Evolutionary conservation across 495 filamentous ascomycete genomes (phyloP), one percentile per base, ranked within the genome.

Genomic region (Usnea hakonensis): DNA sequence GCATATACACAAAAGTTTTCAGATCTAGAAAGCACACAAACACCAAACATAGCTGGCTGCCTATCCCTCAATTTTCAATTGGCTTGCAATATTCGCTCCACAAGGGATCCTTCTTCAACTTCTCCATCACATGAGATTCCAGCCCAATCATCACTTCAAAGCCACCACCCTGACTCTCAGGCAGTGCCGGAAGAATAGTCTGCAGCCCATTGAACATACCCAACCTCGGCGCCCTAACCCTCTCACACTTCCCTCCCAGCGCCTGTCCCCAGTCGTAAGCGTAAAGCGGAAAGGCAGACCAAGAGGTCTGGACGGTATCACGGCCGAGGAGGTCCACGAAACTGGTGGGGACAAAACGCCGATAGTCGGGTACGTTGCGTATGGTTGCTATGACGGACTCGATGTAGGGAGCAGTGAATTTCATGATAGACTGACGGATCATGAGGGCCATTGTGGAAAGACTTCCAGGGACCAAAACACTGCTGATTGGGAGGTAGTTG

Each of bases 61-160:
- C 13, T 17, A n/a, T 30, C 16, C 13, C 48, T 52, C 48, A 52
- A 2, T 19, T 11, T 7, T 52, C 48, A 2, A 32, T 52, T 2
- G 48, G 28, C 48, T 52, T 52, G 48, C 48, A 52, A 32, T 52
- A 52, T 21, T 52, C 48, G 16, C 48, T 52, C 48, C 48, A 52
- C 0, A 52, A 26, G 2, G 48, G 48, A 21, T 52, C 48, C 28
- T 2, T 21, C 28, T 52, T 52, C 28, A 52, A 19, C 28, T 52
- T 52, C 48, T 52, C 48, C 48, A 52, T 52, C 26, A 52, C 48
- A 16, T 52, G 48, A 8, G 48, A 7, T 17, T 52, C 48, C 4
- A 52, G 32, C 6, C 48, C 48, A 19, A 52, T 52, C 48, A 52
- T 52, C 28, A 52, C 19, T 32, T 52, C 48, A 52, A 52, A 52